These are phyloP conservation scores for Cryptosporidium ubiquitum DNA, from an alignment of 169 alveolate species.

Conservation along the genomic window DNA sequence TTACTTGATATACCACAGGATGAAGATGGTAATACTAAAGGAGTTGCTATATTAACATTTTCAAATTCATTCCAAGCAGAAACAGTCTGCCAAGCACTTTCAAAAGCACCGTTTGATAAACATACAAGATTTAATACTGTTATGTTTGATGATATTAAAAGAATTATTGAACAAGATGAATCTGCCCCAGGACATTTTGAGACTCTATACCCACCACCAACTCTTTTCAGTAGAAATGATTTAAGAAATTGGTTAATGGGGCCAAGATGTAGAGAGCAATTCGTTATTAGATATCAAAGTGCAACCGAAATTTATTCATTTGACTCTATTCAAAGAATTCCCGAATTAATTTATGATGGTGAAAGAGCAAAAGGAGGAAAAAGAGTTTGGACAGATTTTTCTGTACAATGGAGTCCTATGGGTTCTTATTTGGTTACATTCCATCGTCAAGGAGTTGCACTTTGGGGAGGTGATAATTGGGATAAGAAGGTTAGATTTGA, in stretches of 20 bases:
- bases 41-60: constrained; percentile 85
- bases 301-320: constrained; percentile 89
- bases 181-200: constrained; percentile 84
- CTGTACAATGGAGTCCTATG: constrained; percentile 91
- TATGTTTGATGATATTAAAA: constrained; percentile 83
- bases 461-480: constrained; percentile 89
- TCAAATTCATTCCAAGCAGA: constrained; percentile 82
- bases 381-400: constrained; percentile 88
- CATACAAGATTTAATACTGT: constrained; percentile 77
- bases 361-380: constrained; percentile 87
- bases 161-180: constrained; percentile 80
- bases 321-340: constrained; percentile 86
- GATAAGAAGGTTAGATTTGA: constrained; percentile 87
- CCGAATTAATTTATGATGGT: constrained; percentile 86
- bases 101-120: constrained; percentile 68
- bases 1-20: constrained; percentile 79
- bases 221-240: constrained; percentile 85
- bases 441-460: constrained; percentile 89
- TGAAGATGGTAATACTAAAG: constrained; percentile 78
- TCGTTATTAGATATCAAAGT: constrained; percentile 86
- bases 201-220: constrained; percentile 63
- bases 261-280: constrained; percentile 87
- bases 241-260: constrained; percentile 88
- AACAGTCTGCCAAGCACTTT: constrained; percentile 55
- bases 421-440: constrained; percentile 90